Evolutionary conservation across 768 basidiomycete genomes (phyloP), one percentile per base, ranked within the genome.

Genomic region (Leccinum arenicola): DNA sequence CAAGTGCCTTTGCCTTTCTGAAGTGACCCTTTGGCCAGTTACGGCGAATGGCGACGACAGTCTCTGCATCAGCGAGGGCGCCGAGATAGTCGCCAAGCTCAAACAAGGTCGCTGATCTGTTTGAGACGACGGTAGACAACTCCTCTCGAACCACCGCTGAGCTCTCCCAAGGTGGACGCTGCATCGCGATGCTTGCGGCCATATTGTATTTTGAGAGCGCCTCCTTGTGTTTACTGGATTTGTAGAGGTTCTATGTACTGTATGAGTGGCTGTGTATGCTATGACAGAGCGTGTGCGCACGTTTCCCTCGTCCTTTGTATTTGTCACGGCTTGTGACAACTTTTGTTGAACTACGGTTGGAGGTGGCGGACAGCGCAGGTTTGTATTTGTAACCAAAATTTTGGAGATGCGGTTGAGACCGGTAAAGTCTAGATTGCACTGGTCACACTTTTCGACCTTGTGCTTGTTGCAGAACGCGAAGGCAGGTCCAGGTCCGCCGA

Each of bases 21-120:
- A 97, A 97, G 73, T 98, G 92, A 0, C 95, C 97, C 70, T 98
- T 99, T 66, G 90, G 84, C 95, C 96, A 98, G 49, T 85, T 86
- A 57, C 87, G 80, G 68, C 93, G 90, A 54, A 97, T 76, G 62
- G 83, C 74, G 45, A 97, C 88, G 68, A 98, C 94, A 2, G 87
- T 86, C 57, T 98, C 95, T 0, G 97, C 95, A 68, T 99, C 97
- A 27, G 86, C 86, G 8, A 95, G 76, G 4, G 94, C 89, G 23
- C 84, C 82, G 53, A 93, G 79, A 65, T 78, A 88, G 72, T 95
- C 92, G 10, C 84, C 84, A 14, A 84, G 75, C 62, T 91, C 91
- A 58, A 84, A 83, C 74, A 88, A 88, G 8, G 97, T 89, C 0
- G 95, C 93, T 15, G 93, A 92, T 54, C 97, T 84, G 73, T 99